These are phyloP conservation scores for Remersonia thermophila DNA, from an alignment of 2,329 filamentous ascomycete species.

Conservation along the genomic window DNA sequence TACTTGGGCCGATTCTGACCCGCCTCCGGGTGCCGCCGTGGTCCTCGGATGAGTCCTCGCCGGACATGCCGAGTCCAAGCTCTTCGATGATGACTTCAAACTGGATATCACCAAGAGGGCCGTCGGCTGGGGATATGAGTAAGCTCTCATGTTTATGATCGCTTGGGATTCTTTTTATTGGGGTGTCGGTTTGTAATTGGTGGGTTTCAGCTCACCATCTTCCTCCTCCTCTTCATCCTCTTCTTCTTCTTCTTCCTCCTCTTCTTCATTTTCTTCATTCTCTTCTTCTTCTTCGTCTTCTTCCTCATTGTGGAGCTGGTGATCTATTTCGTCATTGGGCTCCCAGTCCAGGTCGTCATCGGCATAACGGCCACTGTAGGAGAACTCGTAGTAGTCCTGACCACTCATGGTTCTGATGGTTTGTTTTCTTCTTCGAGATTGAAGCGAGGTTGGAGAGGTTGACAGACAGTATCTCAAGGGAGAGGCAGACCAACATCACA, in stretches of 20 bases:
- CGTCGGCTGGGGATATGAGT: no score
- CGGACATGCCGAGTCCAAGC: constrained; percentile 7
- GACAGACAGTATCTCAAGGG: no score
- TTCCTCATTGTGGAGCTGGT: constrained; percentile 1
- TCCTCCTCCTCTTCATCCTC: constrained; percentile 15
- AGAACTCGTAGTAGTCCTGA: neutral
- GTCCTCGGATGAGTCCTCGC: neutral
- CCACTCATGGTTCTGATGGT: neutral
- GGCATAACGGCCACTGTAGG: neutral
- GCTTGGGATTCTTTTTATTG: no score
- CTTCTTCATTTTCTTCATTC: constrained; percentile 19
- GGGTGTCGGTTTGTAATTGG: no score
- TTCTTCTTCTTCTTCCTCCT: constrained; percentile 16
- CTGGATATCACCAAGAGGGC: constrained; percentile 8
- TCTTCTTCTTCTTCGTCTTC: constrained; percentile 17
- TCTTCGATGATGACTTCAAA: constrained; percentile 15
- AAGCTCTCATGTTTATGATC: no score
- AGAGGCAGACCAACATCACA: no score
- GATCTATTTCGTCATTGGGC: no score
- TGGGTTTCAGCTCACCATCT: constrained; percentile 1
- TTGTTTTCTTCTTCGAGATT: no score
- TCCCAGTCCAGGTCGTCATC: neutral
- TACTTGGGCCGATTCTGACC: no score
- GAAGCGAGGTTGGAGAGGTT: no score
- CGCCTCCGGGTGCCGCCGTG: constrained; percentile 6